Evolutionary conservation across 139 green algal genomes (phyloP).

Genomic region (Chlorella sp.): DNA sequence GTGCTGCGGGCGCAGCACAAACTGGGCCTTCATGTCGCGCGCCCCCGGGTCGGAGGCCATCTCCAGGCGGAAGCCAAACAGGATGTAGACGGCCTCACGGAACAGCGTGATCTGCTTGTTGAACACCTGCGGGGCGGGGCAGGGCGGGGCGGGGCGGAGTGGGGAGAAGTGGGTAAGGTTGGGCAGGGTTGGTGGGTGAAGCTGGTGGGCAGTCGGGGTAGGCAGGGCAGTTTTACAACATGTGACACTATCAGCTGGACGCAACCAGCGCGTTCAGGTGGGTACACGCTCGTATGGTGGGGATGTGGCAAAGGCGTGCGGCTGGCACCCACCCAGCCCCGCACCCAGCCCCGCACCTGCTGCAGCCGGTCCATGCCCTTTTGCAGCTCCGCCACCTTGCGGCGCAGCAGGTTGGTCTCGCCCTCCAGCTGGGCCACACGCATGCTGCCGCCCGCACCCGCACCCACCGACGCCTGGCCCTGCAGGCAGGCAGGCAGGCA

Average conservation of each 20-base stretch:
- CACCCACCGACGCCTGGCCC: not conserved
- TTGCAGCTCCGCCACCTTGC: slow-evolving; percentile 43
- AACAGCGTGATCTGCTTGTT: slow-evolving; percentile 74
- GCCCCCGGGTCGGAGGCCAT: slow-evolving; percentile 67
- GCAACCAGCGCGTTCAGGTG: not conserved
- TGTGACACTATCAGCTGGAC: too few relatives aligned
- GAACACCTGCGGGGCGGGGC: slow-evolving; percentile 58
- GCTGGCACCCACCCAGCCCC: not conserved
- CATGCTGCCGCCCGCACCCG: slow-evolving; percentile 25
- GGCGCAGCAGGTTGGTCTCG: slow-evolving; percentile 39
- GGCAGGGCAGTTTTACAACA: not conserved
- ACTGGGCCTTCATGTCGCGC: slow-evolving; percentile 50
- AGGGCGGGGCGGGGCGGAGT: too few relatives aligned
- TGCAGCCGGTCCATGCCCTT: slow-evolving; percentile 65
- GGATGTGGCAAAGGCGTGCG: not conserved
- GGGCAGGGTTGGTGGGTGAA: not conserved
- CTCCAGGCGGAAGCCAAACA: slow-evolving; percentile 87
- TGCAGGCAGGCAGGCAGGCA: not conserved
- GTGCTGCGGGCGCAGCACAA: slow-evolving; percentile 64
- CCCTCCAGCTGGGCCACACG: slow-evolving; percentile 50
- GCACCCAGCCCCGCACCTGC: slow-evolving; percentile 25
- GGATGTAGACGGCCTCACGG: slow-evolving; percentile 67
- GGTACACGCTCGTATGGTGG: too few relatives aligned
- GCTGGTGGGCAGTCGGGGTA: too few relatives aligned
- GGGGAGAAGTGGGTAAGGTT: not conserved